Conservation (phyloP, 2,329 filamentous ascomycete species). For the Paracoccidioides lutzii region DNA sequence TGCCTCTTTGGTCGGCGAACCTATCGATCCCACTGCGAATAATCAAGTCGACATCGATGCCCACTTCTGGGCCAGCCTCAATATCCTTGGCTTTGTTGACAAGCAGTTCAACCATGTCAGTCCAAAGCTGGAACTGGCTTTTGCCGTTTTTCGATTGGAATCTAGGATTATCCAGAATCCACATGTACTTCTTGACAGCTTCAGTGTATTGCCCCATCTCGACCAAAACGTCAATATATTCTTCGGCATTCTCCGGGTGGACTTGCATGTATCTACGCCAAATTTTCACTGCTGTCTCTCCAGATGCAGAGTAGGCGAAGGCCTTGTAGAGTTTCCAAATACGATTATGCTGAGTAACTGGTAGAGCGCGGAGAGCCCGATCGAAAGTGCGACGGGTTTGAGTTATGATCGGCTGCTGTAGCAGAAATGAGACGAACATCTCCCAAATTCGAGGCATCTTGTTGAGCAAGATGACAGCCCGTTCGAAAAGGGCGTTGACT, state of each 20-base stretch:
- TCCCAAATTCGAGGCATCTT: constrained; percentile 99
- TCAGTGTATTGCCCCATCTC: constrained; percentile 78
- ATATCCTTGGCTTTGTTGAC: constrained; percentile 83
- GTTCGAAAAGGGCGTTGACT: constrained; percentile 88
- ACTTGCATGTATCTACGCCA: constrained; percentile 97
- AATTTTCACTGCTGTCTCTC: constrained; percentile 79
- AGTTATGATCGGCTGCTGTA: constrained; percentile 84
- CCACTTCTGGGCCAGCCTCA: constrained; percentile 63
- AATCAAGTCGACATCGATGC: constrained; percentile 83
- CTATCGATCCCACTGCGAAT: constrained; percentile 81
- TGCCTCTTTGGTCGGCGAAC: constrained; percentile 87
- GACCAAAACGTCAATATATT: constrained; percentile 81
- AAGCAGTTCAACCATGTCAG: constrained; percentile 87
- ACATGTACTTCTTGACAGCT: constrained; percentile 80
- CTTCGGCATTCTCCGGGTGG: constrained; percentile 86
- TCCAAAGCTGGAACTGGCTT: constrained; percentile 94
- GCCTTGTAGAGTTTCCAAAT: constrained; percentile 87
- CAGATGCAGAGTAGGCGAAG: constrained; percentile 82
- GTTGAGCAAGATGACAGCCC: constrained; percentile 82
- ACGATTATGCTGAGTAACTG: constrained; percentile 86
- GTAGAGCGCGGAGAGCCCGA: constrained; percentile 76
- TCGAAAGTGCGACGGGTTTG: constrained; percentile 80
- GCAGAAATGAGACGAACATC: constrained; percentile 84
- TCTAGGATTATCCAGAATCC: constrained; percentile 75
- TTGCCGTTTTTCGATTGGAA: constrained; percentile 91